Conservation (phyloP, 495 filamentous ascomycete genomes). For the Umbilicaria muhlenbergii region DNA sequence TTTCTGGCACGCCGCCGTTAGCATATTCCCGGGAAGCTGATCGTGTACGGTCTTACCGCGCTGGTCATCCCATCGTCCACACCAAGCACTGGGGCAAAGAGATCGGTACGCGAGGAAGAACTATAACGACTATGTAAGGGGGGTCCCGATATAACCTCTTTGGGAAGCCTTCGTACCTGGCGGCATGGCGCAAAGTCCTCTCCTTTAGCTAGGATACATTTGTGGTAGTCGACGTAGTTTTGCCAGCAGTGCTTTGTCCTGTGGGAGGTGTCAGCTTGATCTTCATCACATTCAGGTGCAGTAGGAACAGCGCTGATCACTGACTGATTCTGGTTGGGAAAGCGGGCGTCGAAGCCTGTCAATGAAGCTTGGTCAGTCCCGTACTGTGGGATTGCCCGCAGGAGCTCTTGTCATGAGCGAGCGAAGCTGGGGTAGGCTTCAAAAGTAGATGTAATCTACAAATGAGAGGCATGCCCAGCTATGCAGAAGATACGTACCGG, state of each 20-base stretch:
- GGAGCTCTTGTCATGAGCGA: not conserved
- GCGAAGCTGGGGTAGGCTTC: not conserved
- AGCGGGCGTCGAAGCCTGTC: slow-evolving; percentile 93
- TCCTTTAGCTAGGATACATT: slow-evolving; percentile 95
- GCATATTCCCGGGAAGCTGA: too few species aligned
- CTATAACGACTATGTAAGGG: slow-evolving; percentile 25
- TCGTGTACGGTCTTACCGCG: slow-evolving; percentile 69
- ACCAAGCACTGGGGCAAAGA: slow-evolving; percentile 92
- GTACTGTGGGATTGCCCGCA: slow-evolving; percentile 7
- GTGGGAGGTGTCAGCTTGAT: not conserved
- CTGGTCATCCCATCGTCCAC: slow-evolving; percentile 92
- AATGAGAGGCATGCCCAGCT: too few species aligned
- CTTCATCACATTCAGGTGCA: not conserved
- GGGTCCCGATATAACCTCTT: not conserved
- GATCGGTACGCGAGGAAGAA: slow-evolving; percentile 93
- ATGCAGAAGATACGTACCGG: slow-evolving; percentile 24
- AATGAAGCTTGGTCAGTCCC: not conserved
- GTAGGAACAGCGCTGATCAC: slow-evolving; percentile 10
- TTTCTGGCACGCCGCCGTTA: slow-evolving; percentile 37
- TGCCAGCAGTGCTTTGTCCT: slow-evolving; percentile 89
- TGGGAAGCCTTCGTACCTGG: slow-evolving; percentile 45
- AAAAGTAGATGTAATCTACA: not conserved
- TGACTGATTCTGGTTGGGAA: slow-evolving; percentile 93
- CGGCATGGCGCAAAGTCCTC: slow-evolving; percentile 97
- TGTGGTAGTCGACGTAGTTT: slow-evolving; percentile 99